Percentiles rank a stretch among this genome's conserved stretches.
Conservation (phyloP, 2,329 filamentous ascomycete species). For the Penicillium sp. region DNA sequence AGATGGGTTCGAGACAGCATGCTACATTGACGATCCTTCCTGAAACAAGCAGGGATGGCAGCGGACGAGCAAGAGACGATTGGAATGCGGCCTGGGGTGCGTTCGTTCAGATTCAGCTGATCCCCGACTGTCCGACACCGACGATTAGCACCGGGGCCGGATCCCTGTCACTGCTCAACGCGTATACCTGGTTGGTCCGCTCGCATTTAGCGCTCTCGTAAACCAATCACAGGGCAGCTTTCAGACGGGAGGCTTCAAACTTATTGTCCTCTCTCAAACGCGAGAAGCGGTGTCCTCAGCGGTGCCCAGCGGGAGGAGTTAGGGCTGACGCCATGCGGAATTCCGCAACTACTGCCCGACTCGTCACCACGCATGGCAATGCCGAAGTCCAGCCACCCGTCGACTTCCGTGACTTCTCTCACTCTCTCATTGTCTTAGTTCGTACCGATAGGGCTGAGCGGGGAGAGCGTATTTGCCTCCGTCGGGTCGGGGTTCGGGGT, state of each 20-base stretch:
- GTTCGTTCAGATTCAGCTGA: conserved; percentile 10
- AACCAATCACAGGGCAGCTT: conserved; percentile 16
- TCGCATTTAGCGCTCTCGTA: conserved; percentile 9
- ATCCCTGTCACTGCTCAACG: conserved; percentile 5
- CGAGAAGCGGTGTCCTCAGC: conserved; percentile 25
- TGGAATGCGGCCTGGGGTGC: conserved; percentile 6
- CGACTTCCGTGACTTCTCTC: background rate
- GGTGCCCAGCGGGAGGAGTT: background rate
- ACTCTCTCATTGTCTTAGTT: background rate
- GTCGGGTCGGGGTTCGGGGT: too few species aligned
- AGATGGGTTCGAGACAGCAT: conserved; percentile 7
- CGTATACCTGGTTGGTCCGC: conserved; percentile 9
- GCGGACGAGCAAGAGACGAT: background rate
- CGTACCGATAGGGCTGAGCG: background rate
- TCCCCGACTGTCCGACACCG: conserved; percentile 21
- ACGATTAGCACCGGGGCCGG: conserved; percentile 22
- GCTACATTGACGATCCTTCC: conserved; percentile 17
- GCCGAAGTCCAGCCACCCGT: conserved; percentile 2
- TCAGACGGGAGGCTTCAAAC: background rate
- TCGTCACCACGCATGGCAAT: background rate
- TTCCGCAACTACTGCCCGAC: background rate
- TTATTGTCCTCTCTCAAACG: conserved; percentile 10
- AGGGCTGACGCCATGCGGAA: conserved; percentile 1
- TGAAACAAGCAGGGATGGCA: conserved; percentile 17
- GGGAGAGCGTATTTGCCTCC: background rate